phyloP scores from a whole-genome alignment of 2,329 filamentous ascomycete genomes.

The Didymella lethalis region DNA sequence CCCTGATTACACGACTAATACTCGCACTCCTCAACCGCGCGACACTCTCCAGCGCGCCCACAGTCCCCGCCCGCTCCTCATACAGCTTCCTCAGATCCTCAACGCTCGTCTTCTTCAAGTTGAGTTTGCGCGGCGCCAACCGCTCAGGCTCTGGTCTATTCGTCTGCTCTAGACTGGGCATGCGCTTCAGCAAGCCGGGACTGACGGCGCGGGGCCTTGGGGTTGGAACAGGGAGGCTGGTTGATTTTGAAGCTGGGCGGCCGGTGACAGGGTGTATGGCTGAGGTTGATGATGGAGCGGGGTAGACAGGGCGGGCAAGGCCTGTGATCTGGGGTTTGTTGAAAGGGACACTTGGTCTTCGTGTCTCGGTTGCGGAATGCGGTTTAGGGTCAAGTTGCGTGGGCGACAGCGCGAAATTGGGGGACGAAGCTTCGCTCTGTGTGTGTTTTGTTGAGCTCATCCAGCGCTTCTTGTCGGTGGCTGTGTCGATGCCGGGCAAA shows the following conservation, averaged over 20 bases:
- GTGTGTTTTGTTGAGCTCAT: conserved; percentile 14
- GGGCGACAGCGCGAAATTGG: conserved; percentile 29
- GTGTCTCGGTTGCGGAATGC: conserved; percentile 29
- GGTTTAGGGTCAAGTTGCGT: conserved; percentile 25
- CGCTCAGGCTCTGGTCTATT: conserved; percentile 24
- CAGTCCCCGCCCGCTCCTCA: conserved; percentile 57
- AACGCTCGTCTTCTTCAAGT: conserved; percentile 56
- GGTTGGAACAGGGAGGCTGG: conserved; percentile 38
- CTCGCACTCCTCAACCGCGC: conserved; percentile 13
- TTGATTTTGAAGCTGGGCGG: conserved; percentile 36
- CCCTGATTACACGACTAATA: conserved; percentile 16
- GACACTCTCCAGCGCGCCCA: conserved; percentile 40
- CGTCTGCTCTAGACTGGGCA: conserved; percentile 54
- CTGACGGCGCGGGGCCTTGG: conserved; percentile 48
- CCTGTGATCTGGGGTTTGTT: conserved; percentile 46
- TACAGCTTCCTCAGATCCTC: conserved; percentile 59
- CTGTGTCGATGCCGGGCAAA: conserved; percentile 18
- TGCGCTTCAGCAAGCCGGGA: conserved; percentile 55
- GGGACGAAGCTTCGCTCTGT: conserved; percentile 27
- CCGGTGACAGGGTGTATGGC: conserved; percentile 34
- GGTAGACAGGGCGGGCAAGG: conserved; percentile 49
- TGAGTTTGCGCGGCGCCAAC: conserved; percentile 48
- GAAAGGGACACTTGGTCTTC: conserved; percentile 44
- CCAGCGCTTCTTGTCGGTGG: conserved; percentile 8
- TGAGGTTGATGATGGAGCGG: conserved; percentile 18